phyloP scores from a whole-genome alignment of 2,329 filamentous ascomycete species.

The Pyrenochaeta sp. region DNA sequence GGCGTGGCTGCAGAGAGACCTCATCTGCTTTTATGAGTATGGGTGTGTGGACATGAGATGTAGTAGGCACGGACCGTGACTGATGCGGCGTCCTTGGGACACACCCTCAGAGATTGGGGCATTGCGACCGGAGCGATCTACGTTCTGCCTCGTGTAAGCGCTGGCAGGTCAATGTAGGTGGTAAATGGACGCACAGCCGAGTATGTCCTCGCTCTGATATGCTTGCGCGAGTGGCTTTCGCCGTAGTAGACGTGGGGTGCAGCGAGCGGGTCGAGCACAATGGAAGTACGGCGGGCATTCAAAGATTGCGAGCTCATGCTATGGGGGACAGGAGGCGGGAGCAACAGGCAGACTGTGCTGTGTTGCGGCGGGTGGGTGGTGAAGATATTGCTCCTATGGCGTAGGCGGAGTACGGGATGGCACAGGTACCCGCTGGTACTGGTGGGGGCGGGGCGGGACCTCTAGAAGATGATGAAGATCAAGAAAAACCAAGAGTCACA shows the following conservation, averaged over 20 bases:
- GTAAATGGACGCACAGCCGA: constrained; percentile 59
- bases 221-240: constrained; percentile 56
- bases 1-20: constrained; percentile 71
- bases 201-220: constrained; percentile 61
- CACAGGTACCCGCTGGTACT: constrained; percentile 3
- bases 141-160: constrained; percentile 32
- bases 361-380: constrained; percentile 10
- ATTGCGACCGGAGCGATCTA: constrained; percentile 45
- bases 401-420: constrained; percentile 17
- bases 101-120: constrained; percentile 34
- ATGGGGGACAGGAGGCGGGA: constrained; percentile 29
- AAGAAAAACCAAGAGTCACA: constrained; percentile 17
- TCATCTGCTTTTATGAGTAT: constrained; percentile 68
- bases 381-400: constrained; percentile 30
- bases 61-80: constrained; percentile 42
- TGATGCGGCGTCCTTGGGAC: constrained; percentile 45
- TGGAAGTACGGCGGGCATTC: constrained; percentile 50
- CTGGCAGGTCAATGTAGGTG: not conserved
- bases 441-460: constrained; percentile 23
- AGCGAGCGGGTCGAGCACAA: constrained; percentile 64
- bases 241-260: constrained; percentile 69
- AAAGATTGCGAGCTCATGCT: constrained; percentile 54
- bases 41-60: not conserved
- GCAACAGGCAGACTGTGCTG: constrained; percentile 20
- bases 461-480: constrained; percentile 26